phyloP scores from a whole-genome alignment of 2,329 filamentous ascomycete species.

The Ceratocystis colombiana region DNA sequence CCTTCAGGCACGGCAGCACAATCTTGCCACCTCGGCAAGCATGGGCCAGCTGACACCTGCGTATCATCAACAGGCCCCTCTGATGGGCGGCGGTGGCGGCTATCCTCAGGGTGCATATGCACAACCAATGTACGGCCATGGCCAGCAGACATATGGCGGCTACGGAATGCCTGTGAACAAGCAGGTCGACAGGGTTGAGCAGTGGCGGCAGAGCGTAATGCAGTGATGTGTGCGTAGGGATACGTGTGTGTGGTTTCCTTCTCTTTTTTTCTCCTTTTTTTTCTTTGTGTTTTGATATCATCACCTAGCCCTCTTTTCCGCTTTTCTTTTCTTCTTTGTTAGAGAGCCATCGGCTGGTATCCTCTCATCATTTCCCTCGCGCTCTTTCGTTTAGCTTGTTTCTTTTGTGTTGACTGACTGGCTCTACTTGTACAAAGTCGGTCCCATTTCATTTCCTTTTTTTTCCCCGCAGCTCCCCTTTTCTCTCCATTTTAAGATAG shows the following conservation, averaged over 20 bases:
- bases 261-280: background rate
- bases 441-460: background rate
- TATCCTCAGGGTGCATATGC: slow-evolving; percentile 23
- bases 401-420: background rate
- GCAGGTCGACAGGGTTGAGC: slow-evolving; percentile 34
- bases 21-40: slow-evolving; percentile 30
- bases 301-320: background rate
- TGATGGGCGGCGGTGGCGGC: background rate
- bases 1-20: slow-evolving; percentile 27
- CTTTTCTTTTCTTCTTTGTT: slow-evolving; percentile 7
- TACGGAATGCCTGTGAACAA: slow-evolving; percentile 23
- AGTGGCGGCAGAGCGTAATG: slow-evolving; percentile 37
- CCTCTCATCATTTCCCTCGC: background rate
- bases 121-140: slow-evolving; percentile 24
- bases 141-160: slow-evolving; percentile 19
- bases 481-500: slow-evolving; percentile 3
- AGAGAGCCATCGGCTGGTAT: background rate
- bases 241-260: too few relatives aligned
- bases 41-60: slow-evolving; percentile 18
- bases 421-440: background rate
- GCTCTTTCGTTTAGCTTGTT: background rate
- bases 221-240: slow-evolving; percentile 5
- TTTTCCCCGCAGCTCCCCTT: background rate
- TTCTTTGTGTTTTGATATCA: slow-evolving; percentile 1
- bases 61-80: background rate